Evolutionary conservation across 768 basidiomycete species (phyloP).

Genomic region (Dentipellis fragilis): DNA sequence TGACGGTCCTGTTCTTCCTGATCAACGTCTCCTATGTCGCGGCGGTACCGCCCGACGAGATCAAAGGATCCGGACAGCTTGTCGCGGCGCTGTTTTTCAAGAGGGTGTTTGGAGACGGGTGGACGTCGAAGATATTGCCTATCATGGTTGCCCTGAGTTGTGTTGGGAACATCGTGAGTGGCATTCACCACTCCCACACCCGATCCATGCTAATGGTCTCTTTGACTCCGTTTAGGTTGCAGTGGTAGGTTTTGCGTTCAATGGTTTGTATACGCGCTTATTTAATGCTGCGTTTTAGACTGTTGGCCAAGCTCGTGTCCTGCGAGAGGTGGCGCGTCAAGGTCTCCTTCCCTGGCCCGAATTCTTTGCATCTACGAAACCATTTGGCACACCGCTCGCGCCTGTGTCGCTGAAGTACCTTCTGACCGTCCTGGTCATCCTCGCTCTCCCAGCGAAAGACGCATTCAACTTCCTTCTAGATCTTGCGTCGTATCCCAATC

Average conservation of each 20-base stretch:
- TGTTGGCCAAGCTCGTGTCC: conserved; percentile 33
- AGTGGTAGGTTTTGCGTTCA: conserved; percentile 9
- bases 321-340: conserved; percentile 43
- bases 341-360: conserved; percentile 38
- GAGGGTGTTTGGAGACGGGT: conserved; percentile 34
- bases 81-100: conserved; percentile 41
- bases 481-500: conserved; percentile 28
- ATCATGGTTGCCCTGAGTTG: conserved; percentile 11
- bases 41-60: conserved; percentile 33
- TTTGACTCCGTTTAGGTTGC: conserved; percentile 15
- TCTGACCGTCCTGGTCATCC: conserved; percentile 31
- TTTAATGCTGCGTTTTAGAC: conserved; percentile 10
- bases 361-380: conserved; percentile 37
- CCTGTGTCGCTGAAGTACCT: conserved; percentile 29
- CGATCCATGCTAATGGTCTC: conserved; percentile 25
- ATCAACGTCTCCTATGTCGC: conserved; percentile 31
- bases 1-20: conserved; percentile 38
- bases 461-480: conserved; percentile 30
- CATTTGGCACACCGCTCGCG: conserved; percentile 38
- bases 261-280: not conserved
- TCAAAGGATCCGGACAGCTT: conserved; percentile 32
- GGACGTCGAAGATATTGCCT: conserved; percentile 13
- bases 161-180: conserved; percentile 21
- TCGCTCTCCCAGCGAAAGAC: conserved; percentile 25
- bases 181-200: conserved; percentile 27